Conservation (phyloP, 75 land plant species). For the Pinus tabuliformis region DNA sequence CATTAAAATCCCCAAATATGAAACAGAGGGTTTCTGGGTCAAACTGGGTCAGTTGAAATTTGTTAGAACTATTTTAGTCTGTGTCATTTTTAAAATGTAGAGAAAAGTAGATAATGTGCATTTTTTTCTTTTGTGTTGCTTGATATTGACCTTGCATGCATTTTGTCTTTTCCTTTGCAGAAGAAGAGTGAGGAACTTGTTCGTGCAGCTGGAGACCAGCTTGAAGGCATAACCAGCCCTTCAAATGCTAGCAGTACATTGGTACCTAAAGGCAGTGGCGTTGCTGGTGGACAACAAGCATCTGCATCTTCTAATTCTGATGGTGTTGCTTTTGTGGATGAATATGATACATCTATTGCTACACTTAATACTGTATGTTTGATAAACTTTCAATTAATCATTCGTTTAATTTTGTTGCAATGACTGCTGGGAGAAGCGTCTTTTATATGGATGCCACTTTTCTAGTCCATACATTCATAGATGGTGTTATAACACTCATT, state of each 20-base stretch:
- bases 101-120: neutral
- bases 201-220: slow-evolving; percentile 63
- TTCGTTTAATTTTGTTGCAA: neutral
- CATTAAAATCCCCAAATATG: no score
- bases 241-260: slow-evolving; percentile 29
- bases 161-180: slow-evolving; percentile 17
- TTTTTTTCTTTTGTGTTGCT: neutral
- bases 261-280: slow-evolving; percentile 34
- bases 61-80: no score
- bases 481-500: slow-evolving; percentile 1
- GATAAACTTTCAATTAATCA: neutral
- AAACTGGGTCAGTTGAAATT: no score
- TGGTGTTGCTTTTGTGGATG: slow-evolving; percentile 48
- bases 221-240: slow-evolving; percentile 31
- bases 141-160: slow-evolving; percentile 1
- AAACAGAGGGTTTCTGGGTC: no score
- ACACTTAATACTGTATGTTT: slow-evolving; percentile 74
- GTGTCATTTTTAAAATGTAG: neutral
- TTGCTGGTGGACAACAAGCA: slow-evolving; percentile 20
- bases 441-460: neutral
- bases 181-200: slow-evolving; percentile 73
- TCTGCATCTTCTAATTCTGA: slow-evolving; percentile 27
- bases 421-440: neutral
- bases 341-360: slow-evolving; percentile 81
- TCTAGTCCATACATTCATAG: neutral